Evolutionary conservation across 805 yeast genomes (phyloP).

Genomic region (Schwanniomyces polymorphus): DNA sequence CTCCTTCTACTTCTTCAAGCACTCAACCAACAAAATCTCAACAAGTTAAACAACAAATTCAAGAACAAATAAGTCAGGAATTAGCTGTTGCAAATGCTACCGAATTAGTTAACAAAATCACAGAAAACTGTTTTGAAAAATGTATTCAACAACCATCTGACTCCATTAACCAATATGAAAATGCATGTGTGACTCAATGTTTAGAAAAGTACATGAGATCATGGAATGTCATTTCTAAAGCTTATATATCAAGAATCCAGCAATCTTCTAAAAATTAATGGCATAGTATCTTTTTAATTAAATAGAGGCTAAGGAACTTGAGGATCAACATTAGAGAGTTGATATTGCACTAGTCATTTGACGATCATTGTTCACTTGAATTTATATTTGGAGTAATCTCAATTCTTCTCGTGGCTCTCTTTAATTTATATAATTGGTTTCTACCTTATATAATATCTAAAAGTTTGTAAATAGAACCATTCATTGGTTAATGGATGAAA

Average conservation of each 20-base stretch:
- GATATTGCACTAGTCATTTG: not conserved
- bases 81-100: slow-evolving; percentile 91
- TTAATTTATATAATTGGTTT: no score
- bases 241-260: slow-evolving; percentile 76
- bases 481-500: not conserved
- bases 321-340: not conserved
- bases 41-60: slow-evolving; percentile 60
- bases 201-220: slow-evolving; percentile 85
- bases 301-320: not conserved
- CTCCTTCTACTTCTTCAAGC: slow-evolving; percentile 13
- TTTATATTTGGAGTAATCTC: no score
- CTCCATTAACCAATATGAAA: slow-evolving; percentile 50
- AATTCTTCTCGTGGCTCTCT: no score
- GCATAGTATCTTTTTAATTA: not conserved
- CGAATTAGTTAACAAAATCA: slow-evolving; percentile 78
- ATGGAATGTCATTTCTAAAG: slow-evolving; percentile 81
- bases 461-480: not conserved
- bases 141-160: slow-evolving; percentile 68
- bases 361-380: not conserved
- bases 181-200: slow-evolving; percentile 73
- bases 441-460: not conserved
- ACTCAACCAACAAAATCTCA: slow-evolving; percentile 8
- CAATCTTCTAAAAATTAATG: slow-evolving; percentile 6
- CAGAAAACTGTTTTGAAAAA: slow-evolving; percentile 83
- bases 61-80: slow-evolving; percentile 74